A percentile compares a stretch with the other conserved stretches of the same genome.
These are phyloP conservation scores for Akanthomyces muscarius DNA, from an alignment of 2,329 filamentous ascomycete genomes.

Conservation along the genomic window DNA sequence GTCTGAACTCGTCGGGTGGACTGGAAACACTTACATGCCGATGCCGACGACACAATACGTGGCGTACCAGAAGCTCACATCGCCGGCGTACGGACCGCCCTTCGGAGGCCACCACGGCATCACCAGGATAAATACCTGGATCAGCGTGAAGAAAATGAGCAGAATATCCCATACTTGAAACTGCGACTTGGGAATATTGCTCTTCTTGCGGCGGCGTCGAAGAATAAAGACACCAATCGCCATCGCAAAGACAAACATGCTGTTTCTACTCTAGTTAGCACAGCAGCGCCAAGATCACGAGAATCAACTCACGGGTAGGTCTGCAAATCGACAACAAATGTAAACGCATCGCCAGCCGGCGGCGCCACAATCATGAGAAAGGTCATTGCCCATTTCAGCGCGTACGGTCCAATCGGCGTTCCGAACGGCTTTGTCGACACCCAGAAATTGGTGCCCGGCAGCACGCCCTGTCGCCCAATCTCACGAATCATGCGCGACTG, in stretches of 20 bases:
- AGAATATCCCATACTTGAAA: slow-evolving; percentile 58
- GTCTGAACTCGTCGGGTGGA: not conserved
- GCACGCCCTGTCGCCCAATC: slow-evolving; percentile 57
- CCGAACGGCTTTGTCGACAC: slow-evolving; percentile 60
- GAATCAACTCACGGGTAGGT: slow-evolving; percentile 46
- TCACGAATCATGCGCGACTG: slow-evolving; percentile 55
- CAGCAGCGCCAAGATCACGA: not conserved
- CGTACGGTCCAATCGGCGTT: slow-evolving; percentile 57
- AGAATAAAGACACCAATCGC: slow-evolving; percentile 55
- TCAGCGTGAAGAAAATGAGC: slow-evolving; percentile 55
- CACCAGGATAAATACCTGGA: slow-evolving; percentile 59
- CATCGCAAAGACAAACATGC: slow-evolving; percentile 55
- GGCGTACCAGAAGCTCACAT: slow-evolving; percentile 71
- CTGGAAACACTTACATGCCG: slow-evolving; percentile 48
- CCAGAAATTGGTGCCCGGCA: slow-evolving; percentile 59
- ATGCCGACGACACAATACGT: slow-evolving; percentile 65
- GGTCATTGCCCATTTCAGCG: slow-evolving; percentile 54
- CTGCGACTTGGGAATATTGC: slow-evolving; percentile 44
- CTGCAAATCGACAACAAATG: slow-evolving; percentile 58
- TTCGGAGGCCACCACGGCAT: slow-evolving; percentile 70
- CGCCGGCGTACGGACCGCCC: slow-evolving; percentile 54
- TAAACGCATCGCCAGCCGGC: slow-evolving; percentile 61
- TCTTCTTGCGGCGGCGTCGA: slow-evolving; percentile 48
- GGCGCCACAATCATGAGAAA: slow-evolving; percentile 57
- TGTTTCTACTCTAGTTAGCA: slow-evolving; percentile 21